These are phyloP conservation scores for Phytophthora foliorum DNA, from an alignment of 352 stramenopile genomes.

Conservation along the genomic window DNA sequence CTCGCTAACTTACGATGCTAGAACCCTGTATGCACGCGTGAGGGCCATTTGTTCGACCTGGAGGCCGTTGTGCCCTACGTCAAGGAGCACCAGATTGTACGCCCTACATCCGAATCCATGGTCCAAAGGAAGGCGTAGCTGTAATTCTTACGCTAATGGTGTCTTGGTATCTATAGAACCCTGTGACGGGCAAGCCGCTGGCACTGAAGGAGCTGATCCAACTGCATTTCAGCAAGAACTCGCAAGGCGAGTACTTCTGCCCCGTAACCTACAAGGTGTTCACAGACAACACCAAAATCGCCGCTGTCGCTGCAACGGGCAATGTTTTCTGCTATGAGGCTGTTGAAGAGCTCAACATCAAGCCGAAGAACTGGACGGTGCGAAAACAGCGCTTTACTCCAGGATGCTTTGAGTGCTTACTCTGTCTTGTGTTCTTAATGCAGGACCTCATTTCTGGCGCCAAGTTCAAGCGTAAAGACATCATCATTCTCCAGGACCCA, in stretches of 20 bases:
- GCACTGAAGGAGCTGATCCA: constrained; percentile 95
- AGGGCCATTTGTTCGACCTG: constrained; percentile 98
- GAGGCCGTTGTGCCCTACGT: constrained; percentile 97
- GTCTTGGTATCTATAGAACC: constrained; percentile 74
- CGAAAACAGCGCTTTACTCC: background rate
- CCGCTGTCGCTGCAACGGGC: constrained; percentile 77
- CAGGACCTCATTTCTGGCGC: constrained; percentile 95
- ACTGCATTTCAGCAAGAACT: constrained; percentile 87
- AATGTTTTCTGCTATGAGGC: constrained; percentile 98
- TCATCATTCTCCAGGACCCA: constrained; percentile 97
- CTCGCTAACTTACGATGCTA: constrained; percentile 31
- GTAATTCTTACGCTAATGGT: constrained; percentile 1
- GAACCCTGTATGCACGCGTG: constrained; percentile 95
- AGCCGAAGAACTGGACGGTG: constrained; percentile 96
- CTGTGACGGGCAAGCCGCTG: constrained; percentile 94
- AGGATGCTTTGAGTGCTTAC: constrained; percentile 25
- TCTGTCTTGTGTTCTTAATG: constrained; percentile 3
- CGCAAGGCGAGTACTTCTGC: constrained; percentile 82
- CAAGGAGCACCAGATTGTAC: constrained; percentile 94
- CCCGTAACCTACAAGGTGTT: constrained; percentile 98
- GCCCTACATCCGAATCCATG: constrained; percentile 7
- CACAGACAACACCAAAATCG: constrained; percentile 91
- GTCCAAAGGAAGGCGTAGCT: background rate
- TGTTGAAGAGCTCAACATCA: constrained; percentile 98
- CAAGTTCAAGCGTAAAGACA: constrained; percentile 94